Percentiles rank a stretch among this genome's conserved stretches.
These are phyloP conservation scores for Capsicum chinense DNA, from an alignment of 257 asterid genomes.

Conservation along the genomic window DNA sequence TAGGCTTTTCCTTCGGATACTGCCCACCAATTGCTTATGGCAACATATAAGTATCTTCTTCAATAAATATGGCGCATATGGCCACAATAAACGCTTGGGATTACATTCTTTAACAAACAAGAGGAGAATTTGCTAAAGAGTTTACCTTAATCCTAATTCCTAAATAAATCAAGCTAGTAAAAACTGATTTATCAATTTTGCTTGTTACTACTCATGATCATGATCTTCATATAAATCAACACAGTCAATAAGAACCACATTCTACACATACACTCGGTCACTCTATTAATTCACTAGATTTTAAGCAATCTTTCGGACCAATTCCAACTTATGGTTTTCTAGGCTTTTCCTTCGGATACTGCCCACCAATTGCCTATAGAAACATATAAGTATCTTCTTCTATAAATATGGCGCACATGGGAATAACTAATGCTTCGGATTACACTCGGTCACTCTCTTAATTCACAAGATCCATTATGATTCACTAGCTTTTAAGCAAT, in stretches of 20 bases:
- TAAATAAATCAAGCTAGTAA: neutral
- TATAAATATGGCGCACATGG: neutral
- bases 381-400: neutral
- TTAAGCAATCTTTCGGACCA: neutral
- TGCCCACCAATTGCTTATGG: neutral
- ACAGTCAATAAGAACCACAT: too few relatives aligned
- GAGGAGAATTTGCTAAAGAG: neutral
- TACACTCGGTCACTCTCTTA: neutral
- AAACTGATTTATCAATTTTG: slow-evolving; percentile 11
- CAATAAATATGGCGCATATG: neutral
- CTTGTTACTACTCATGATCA: neutral
- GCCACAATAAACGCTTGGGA: neutral
- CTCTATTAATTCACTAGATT: neutral
- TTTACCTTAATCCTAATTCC: neutral
- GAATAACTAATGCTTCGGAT: neutral
- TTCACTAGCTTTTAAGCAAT: neutral
- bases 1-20: neutral
- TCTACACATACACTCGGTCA: too few relatives aligned
- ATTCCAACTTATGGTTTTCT: slow-evolving; percentile 20
- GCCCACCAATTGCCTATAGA: neutral
- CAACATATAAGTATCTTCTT: neutral
- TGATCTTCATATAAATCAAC: too few relatives aligned
- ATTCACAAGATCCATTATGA: too few relatives aligned
- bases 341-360: neutral
- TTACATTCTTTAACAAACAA: neutral